Conservation (phyloP, 768 basidiomycete genomes). For the Psilocybe azurescens region DNA sequence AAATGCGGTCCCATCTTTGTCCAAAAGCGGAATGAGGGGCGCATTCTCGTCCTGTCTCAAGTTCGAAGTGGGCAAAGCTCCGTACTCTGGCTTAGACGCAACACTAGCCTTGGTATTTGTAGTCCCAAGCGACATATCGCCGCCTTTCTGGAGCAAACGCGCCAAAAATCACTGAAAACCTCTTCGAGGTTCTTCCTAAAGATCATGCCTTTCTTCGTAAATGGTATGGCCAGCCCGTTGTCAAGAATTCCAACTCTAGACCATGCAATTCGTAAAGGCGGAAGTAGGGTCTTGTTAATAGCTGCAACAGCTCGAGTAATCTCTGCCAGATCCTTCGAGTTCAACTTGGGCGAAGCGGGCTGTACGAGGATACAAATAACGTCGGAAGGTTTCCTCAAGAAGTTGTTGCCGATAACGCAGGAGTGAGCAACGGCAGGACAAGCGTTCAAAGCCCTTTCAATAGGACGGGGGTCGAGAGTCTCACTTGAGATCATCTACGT, state of each 20-base stretch:
- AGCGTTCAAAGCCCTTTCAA: constrained; percentile 28
- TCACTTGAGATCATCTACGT: constrained; percentile 30
- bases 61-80: neutral
- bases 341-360: constrained; percentile 1
- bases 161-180: constrained; percentile 24
- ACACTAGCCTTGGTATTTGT: neutral
- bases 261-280: constrained; percentile 33
- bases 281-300: constrained; percentile 29
- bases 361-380: constrained; percentile 29
- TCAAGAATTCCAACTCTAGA: constrained; percentile 29
- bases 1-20: too few relatives aligned
- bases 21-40: too few relatives aligned
- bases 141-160: constrained; percentile 4
- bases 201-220: constrained; percentile 30
- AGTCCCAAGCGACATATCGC: neutral
- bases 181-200: constrained; percentile 35
- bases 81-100: neutral
- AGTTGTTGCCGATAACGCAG: constrained; percentile 34
- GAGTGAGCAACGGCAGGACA: constrained; percentile 23
- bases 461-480: constrained; percentile 31
- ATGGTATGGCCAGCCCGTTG: constrained; percentile 24
- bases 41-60: neutral
- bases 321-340: constrained; percentile 16
- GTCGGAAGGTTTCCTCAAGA: constrained; percentile 25
- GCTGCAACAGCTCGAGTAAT: constrained; percentile 26